These are phyloP conservation scores for Fraxinus angustifolia DNA, from an alignment of 305 asterid species.

Conservation along the genomic window DNA sequence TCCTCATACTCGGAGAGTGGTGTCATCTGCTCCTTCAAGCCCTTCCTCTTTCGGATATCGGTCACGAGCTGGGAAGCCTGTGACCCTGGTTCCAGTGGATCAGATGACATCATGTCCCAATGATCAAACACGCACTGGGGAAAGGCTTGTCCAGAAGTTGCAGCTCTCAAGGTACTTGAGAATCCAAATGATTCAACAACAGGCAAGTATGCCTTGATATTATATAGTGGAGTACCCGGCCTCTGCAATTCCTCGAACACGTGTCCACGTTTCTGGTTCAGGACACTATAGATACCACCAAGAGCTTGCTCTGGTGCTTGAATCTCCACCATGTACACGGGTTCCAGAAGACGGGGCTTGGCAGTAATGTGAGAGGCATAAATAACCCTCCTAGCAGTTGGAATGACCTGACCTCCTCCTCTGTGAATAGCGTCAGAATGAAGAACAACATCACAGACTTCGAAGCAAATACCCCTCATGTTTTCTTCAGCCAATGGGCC, in stretches of 20 bases:
- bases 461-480: slow-evolving; percentile 73
- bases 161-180: slow-evolving; percentile 52
- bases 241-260: slow-evolving; percentile 80
- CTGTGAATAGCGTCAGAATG: slow-evolving; percentile 78
- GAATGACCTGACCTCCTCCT: slow-evolving; percentile 78
- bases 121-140: slow-evolving; percentile 76
- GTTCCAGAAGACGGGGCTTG: slow-evolving; percentile 69
- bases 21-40: slow-evolving; percentile 72
- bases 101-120: slow-evolving; percentile 73
- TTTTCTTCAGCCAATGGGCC: slow-evolving; percentile 73
- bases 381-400: slow-evolving; percentile 71
- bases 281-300: slow-evolving; percentile 66
- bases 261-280: slow-evolving; percentile 68
- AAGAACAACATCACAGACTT: slow-evolving; percentile 70
- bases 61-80: slow-evolving; percentile 50
- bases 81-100: slow-evolving; percentile 55
- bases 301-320: slow-evolving; percentile 82
- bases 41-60: slow-evolving; percentile 67
- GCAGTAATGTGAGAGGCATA: slow-evolving; percentile 71
- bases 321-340: slow-evolving; percentile 68
- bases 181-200: slow-evolving; percentile 67
- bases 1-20: slow-evolving; percentile 66
- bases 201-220: slow-evolving; percentile 73
- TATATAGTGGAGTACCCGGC: slow-evolving; percentile 69
- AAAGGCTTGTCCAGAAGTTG: slow-evolving; percentile 71